Evolutionary conservation across 371 early-diverging fungal genomes (phyloP).

Genomic region (Chytridium lagenaria): DNA sequence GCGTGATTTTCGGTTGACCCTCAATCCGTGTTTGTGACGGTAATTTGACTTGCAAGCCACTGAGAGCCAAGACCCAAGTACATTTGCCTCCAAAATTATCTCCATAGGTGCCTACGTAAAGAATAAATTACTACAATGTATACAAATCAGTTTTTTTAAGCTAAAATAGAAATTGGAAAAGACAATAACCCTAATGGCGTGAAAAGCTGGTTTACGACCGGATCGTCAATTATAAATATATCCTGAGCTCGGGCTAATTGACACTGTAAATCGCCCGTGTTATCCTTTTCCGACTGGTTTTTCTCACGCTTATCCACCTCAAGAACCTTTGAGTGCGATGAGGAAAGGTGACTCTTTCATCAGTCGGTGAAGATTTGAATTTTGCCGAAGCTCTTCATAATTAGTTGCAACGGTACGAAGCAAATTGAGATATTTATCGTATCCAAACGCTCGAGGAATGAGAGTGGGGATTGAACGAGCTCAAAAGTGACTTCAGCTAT

Average conservation of each 20-base stretch:
- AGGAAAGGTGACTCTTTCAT: slow-evolving; percentile 62
- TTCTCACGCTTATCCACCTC: slow-evolving; percentile 4
- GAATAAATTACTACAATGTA: too few species aligned
- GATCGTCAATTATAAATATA: slow-evolving; percentile 83
- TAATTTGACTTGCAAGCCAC: slow-evolving; percentile 69
- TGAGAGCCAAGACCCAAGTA: slow-evolving; percentile 68
- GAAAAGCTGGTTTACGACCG: slow-evolving; percentile 76
- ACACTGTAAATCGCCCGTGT: slow-evolving; percentile 46
- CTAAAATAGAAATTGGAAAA: too few species aligned
- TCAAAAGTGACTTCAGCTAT: slow-evolving; percentile 75
- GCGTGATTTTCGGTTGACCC: slow-evolving; percentile 48
- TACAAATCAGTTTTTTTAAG: too few species aligned
- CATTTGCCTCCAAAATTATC: slow-evolving; percentile 49
- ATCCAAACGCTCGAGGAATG: slow-evolving; percentile 72
- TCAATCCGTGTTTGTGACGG: slow-evolving; percentile 24
- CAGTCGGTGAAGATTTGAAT: slow-evolving; percentile 57
- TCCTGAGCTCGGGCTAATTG: slow-evolving; percentile 72
- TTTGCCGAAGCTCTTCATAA: slow-evolving; percentile 55
- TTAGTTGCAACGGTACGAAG: slow-evolving; percentile 80
- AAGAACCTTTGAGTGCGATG: slow-evolving; percentile 37
- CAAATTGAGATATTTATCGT: slow-evolving; percentile 72
- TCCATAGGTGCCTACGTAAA: slow-evolving; percentile 53
- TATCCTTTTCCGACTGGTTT: slow-evolving; percentile 9
- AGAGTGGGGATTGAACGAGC: slow-evolving; percentile 71
- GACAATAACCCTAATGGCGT: slow-evolving; percentile 67